Evolutionary conservation across 148 eudicot genomes (phyloP), one percentile per base, ranked within the genome.

Genomic region (Agrostemma githago): DNA sequence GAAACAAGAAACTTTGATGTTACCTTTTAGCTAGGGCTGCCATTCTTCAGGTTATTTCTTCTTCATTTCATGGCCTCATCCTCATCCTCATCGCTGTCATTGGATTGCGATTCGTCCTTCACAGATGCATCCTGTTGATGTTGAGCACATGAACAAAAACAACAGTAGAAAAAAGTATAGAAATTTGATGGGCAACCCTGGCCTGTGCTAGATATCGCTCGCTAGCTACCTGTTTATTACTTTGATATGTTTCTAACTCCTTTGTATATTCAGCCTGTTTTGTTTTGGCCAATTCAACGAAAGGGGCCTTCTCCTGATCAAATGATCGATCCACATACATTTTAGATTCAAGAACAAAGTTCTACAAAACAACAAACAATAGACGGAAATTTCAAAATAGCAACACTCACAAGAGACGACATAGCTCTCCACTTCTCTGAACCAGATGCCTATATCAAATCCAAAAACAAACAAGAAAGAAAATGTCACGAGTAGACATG

Each of bases 361-460:
- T 63, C 53, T 1, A 42, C 7, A 37, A 51, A 51, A 40, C 16
- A 19, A 66, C 41, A 21, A 68, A 5, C 16, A 66, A 3, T 12
- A 37, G 14, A 20, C 21, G 48, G 17, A 6, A 21, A 15, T 51
- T 26, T 38, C 5, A 7, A 14, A 16, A 48, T 6, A 17, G 26
- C 14, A 39, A 78, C 34, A 26, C 84, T 82, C 71, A 82, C 82
- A 42, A 48, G 74, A 72, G 43, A 19, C 37, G 79, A 75, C 76
- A 78, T 71, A 5, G 74, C 58, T 20, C 48, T 82, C 84, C 84
- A 82, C 26, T 42, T 67, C 16, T 66, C 74, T 9, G 79, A 73
- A 66, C 57, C 82, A 42, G 74, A 65, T 74, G 58, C 84, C 79
- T 57, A 34, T 8, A 8, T 21, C 2, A 72, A 48, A 51, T 60